A percentile compares a stretch with the other conserved stretches of the same genome.
phyloP scores from a whole-genome alignment of 2,329 filamentous ascomycete genomes.

The Proliferodiscus dingleyae region DNA sequence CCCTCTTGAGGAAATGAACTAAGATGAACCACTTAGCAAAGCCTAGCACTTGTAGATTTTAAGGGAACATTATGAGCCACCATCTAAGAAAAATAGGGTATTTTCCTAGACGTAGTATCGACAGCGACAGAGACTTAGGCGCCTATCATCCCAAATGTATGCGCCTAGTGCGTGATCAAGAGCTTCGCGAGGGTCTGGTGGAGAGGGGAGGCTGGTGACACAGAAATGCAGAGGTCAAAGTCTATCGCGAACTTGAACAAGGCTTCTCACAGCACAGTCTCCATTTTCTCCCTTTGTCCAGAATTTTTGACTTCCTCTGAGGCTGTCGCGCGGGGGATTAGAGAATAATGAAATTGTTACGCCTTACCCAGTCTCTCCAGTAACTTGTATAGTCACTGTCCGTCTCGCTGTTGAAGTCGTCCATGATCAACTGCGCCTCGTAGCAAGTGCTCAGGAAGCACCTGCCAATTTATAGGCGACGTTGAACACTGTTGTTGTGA shows the following conservation, averaged over 20 bases:
- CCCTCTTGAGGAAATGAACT: slow-evolving; percentile 97
- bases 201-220: not conserved
- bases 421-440: slow-evolving; percentile 54
- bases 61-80: too few species aligned
- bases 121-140: not conserved
- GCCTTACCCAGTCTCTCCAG: slow-evolving; percentile 96
- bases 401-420: slow-evolving; percentile 95
- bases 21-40: slow-evolving; percentile 7
- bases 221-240: not conserved
- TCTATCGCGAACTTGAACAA: not conserved
- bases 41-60: too few species aligned
- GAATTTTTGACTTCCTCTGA: not conserved
- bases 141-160: not conserved
- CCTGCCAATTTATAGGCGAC: slow-evolving; percentile 26
- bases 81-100: too few species aligned
- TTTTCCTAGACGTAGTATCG: too few species aligned
- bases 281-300: not conserved
- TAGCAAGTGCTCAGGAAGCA: slow-evolving; percentile 27
- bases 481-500: slow-evolving; percentile 8
- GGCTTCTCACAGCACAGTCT: too few species aligned
- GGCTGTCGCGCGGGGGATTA: slow-evolving; percentile 15
- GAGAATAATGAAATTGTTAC: slow-evolving; percentile 16
- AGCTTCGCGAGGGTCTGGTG: not conserved
- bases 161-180: not conserved
- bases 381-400: slow-evolving; percentile 99